Conservation (phyloP, 2,329 filamentous ascomycete species). For the Aspergillus fijiensis region DNA sequence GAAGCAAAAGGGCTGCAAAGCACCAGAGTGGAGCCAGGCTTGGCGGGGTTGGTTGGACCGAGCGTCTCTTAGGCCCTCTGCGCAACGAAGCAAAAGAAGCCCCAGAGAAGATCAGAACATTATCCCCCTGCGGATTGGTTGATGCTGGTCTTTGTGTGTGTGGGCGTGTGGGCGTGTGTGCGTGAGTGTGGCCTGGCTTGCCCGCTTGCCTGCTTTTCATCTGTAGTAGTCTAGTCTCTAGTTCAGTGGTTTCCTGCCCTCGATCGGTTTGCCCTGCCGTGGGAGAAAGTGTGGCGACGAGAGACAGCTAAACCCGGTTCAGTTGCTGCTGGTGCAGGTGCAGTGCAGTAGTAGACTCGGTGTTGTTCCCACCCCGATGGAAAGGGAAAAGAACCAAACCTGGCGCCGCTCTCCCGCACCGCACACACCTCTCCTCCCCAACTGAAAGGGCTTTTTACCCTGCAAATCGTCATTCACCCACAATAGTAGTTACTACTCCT, state of each 20-base stretch:
- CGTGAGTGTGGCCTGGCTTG: background rate
- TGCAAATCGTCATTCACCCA: slow-evolving; percentile 9
- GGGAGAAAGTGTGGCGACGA: slow-evolving; percentile 16
- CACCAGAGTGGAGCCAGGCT: slow-evolving; percentile 18
- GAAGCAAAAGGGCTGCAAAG: slow-evolving; percentile 11
- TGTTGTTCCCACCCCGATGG: slow-evolving; percentile 7
- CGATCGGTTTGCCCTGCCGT: slow-evolving; percentile 1
- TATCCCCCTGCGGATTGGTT: slow-evolving; percentile 6
- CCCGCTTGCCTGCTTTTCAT: too few species aligned
- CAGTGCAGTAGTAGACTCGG: background rate
- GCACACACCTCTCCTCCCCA: background rate
- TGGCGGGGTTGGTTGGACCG: slow-evolving; percentile 25
- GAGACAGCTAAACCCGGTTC: slow-evolving; percentile 13
- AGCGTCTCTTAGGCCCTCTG: slow-evolving; percentile 19
- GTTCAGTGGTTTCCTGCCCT: background rate
- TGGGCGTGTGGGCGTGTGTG: background rate
- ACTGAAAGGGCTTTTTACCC: slow-evolving; percentile 3
- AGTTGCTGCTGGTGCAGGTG: slow-evolving; percentile 1
- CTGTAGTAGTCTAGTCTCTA: background rate
- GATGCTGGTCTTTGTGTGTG: background rate
- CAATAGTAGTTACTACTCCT: background rate
- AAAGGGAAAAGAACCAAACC: slow-evolving; percentile 12
- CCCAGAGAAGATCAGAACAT: slow-evolving; percentile 22
- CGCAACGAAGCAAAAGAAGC: slow-evolving; percentile 23
- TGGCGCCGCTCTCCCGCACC: slow-evolving; percentile 19